These are phyloP conservation scores for Microsporum ferrugineum DNA, from an alignment of 2,329 filamentous ascomycete genomes.

Conservation along the genomic window DNA sequence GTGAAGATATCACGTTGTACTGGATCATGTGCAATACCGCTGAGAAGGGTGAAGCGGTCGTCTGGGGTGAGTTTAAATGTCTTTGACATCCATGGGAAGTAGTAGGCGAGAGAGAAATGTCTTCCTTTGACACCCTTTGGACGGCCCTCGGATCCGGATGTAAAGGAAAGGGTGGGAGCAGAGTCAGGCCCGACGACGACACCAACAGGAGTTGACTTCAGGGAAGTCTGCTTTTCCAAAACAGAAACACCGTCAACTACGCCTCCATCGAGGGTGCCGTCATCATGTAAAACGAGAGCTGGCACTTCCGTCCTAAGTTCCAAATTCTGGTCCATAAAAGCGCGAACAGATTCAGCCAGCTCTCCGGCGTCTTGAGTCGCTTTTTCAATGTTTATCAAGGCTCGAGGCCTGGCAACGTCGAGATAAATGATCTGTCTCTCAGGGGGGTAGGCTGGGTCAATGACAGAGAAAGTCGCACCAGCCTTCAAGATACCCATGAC, in stretches of 20 bases:
- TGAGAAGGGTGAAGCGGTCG: conserved; percentile 69
- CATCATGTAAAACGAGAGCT: conserved; percentile 56
- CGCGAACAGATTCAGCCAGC: conserved; percentile 48
- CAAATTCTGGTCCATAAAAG: conserved; percentile 62
- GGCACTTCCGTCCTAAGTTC: conserved; percentile 63
- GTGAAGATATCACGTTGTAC: conserved; percentile 64
- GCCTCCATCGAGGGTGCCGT: conserved; percentile 63
- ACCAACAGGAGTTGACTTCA: conserved; percentile 50
- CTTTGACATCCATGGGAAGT: conserved; percentile 89
- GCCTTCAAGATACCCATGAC: conserved; percentile 64
- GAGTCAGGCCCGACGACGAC: conserved; percentile 80
- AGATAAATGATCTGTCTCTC: conserved; percentile 72
- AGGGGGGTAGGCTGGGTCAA: conserved; percentile 75
- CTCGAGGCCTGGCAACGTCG: conserved; percentile 63
- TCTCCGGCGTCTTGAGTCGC: conserved; percentile 58
- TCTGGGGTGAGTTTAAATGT: conserved; percentile 62
- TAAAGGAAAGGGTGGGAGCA: conserved; percentile 63
- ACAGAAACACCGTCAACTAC: conserved; percentile 54
- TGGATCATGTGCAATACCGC: conserved; percentile 62
- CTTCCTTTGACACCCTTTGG: conserved; percentile 82
- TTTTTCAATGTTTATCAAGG: conserved; percentile 61
- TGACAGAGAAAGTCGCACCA: conserved; percentile 48
- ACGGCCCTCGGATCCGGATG: conserved; percentile 60
- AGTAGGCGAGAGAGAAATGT: conserved; percentile 74
- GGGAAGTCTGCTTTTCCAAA: conserved; percentile 43